Percentiles rank a stretch among this genome's conserved stretches.
phyloP scores from a whole-genome alignment of 1,139 yeast species.

The Candida tetrigidarum region DNA sequence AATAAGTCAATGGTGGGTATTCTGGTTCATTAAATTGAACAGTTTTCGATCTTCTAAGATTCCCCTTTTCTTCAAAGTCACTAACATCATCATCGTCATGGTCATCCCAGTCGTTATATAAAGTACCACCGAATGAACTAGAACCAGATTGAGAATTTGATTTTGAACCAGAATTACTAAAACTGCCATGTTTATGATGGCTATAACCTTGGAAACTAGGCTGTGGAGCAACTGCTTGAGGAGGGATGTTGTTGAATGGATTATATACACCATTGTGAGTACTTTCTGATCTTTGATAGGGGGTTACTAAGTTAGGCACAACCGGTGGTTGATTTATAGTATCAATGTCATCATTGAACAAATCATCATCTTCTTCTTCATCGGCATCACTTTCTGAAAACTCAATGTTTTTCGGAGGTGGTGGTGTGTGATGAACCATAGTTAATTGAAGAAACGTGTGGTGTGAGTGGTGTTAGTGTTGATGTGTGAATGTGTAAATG shows the following conservation, averaged over 20 bases:
- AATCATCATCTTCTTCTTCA: constrained; percentile 4
- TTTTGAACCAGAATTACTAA: neutral
- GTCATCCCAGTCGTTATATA: neutral
- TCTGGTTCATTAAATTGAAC: constrained; percentile 44
- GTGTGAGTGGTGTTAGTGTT: too few species aligned
- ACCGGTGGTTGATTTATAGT: constrained; percentile 3
- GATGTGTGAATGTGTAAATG: too few species aligned
- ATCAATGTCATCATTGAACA: constrained; percentile 1
- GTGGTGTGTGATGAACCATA: neutral
- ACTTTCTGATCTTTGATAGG: neutral
- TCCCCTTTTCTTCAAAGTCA: neutral
- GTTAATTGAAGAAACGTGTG: too few species aligned
- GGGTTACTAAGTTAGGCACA: neutral
- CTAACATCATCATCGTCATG: neutral
- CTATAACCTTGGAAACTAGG: neutral
- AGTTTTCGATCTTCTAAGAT: constrained; percentile 21
- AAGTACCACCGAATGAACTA: neutral
- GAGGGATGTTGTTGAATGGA: constrained; percentile 1
- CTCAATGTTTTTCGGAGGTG: neutral
- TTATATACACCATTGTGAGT: neutral
- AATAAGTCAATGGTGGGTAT: constrained; percentile 35
- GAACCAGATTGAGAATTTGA: neutral
- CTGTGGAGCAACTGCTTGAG: too few species aligned
- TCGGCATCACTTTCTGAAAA: too few species aligned
- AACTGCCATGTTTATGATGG: neutral